Evolutionary conservation across 164 flowering plant species (phyloP).

Genomic region (Macadamia tetraphylla): DNA sequence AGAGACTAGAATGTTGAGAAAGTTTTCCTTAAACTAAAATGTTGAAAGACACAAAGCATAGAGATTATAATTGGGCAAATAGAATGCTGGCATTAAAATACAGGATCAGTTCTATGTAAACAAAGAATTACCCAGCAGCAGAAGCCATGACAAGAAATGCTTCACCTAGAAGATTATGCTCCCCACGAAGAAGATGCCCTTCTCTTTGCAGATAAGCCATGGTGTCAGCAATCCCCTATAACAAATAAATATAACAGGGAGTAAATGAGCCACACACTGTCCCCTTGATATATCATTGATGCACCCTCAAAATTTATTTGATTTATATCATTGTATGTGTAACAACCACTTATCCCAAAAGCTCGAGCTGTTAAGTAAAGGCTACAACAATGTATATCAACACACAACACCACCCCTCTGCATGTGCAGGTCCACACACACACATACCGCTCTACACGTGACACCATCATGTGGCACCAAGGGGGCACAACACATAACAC

Average conservation of each 20-base stretch:
- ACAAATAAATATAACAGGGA: constrained; percentile 2
- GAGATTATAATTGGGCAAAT: not conserved
- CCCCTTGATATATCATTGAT: too few relatives aligned
- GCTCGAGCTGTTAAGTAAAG: too few relatives aligned
- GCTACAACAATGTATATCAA: too few relatives aligned
- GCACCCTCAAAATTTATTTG: too few relatives aligned
- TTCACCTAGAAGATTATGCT: constrained; percentile 93
- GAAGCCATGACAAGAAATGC: constrained; percentile 96
- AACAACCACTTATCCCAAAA: too few relatives aligned
- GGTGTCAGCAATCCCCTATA: constrained; percentile 84
- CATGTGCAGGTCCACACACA: too few relatives aligned
- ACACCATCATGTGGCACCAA: too few relatives aligned
- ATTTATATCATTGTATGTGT: too few relatives aligned
- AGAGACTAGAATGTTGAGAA: constrained; percentile 6
- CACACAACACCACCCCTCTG: too few relatives aligned
- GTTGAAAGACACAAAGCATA: not conserved
- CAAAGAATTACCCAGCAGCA: constrained; percentile 74
- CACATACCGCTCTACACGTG: too few relatives aligned
- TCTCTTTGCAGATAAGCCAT: constrained; percentile 81
- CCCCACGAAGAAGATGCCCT: constrained; percentile 80
- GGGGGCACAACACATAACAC: too few relatives aligned
- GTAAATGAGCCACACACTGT: not conserved
- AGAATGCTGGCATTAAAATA: not conserved
- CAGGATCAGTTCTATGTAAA: not conserved
- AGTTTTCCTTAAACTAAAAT: not conserved